Evolutionary conservation across 257 asterid species (phyloP).

Genomic region (Primulina tabacum): DNA sequence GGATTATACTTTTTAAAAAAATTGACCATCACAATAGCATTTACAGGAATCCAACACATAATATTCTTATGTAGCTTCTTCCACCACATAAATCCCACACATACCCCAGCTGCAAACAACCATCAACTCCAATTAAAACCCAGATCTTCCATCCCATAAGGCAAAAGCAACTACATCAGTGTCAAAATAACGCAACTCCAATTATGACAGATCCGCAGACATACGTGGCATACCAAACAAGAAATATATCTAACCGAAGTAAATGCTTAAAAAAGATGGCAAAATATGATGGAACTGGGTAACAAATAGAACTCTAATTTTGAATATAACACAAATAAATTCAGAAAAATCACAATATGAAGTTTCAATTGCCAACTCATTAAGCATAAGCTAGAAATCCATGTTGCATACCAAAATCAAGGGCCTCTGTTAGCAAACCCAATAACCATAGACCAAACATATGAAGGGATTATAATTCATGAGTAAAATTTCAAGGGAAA

Average conservation of each 20-base stretch:
- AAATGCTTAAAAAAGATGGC: too few species aligned
- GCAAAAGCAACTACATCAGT: too few species aligned
- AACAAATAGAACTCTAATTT: neutral
- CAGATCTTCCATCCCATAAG: neutral
- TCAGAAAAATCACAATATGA: neutral
- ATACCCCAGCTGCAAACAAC: neutral
- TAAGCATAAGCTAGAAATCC: neutral
- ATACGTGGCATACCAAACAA: too few species aligned
- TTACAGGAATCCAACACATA: neutral
- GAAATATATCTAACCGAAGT: too few species aligned
- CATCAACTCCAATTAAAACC: neutral
- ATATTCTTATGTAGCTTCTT: neutral
- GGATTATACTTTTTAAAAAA: neutral
- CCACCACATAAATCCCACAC: neutral
- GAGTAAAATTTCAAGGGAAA: neutral
- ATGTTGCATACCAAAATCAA: slow-evolving; percentile 2
- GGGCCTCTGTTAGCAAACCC: neutral
- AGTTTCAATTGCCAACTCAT: neutral
- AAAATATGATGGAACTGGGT: neutral
- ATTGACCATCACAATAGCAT: neutral
- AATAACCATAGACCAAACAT: slow-evolving; percentile 4
- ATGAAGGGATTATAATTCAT: neutral
- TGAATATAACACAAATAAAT: neutral
- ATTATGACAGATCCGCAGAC: too few species aligned
- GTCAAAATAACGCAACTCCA: too few species aligned